Percentiles rank a stretch among this genome's conserved stretches.
These are phyloP conservation scores for Aspergillus ruber DNA, from an alignment of 2,329 filamentous ascomycete genomes.

Conservation along the genomic window DNA sequence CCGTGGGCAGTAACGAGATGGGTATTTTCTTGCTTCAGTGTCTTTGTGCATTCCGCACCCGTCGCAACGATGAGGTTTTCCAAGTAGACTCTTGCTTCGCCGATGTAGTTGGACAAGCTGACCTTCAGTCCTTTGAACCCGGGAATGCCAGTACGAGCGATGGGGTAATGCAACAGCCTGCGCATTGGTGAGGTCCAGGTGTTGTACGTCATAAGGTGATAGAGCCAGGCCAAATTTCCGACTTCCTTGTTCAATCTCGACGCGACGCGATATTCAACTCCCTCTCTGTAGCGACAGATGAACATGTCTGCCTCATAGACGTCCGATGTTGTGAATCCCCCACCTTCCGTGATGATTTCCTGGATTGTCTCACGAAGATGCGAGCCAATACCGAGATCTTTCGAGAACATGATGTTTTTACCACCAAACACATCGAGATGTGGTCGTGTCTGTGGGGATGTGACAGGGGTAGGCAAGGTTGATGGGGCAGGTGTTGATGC, in stretches of 20 bases:
- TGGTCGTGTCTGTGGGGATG: conserved; percentile 31
- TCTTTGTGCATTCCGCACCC: conserved; percentile 87
- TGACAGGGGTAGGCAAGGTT: conserved; percentile 26
- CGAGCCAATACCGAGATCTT: conserved; percentile 64
- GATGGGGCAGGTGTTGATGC: conserved; percentile 54
- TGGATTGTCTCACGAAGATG: conserved; percentile 62
- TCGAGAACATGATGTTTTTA: conserved; percentile 69
- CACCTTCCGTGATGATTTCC: conserved; percentile 64
- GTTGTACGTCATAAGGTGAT: conserved; percentile 82
- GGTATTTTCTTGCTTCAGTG: conserved; percentile 90
- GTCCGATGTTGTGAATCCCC: conserved; percentile 60
- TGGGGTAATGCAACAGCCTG: conserved; percentile 81
- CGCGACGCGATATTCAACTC: conserved; percentile 68
- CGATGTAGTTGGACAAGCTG: conserved; percentile 92
- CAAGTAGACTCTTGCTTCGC: conserved; percentile 85
- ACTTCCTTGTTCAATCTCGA: conserved; percentile 74
- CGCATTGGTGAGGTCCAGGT: conserved; percentile 79
- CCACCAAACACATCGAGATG: conserved; percentile 68
- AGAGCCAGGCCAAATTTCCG: conserved; percentile 90
- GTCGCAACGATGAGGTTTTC: conserved; percentile 82
- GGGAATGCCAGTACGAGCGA: conserved; percentile 68
- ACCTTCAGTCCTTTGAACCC: conserved; percentile 73
- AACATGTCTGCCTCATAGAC: conserved; percentile 72
- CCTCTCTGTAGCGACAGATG: conserved; percentile 81
- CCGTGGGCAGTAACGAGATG: conserved; percentile 89